Evolutionary conservation across 73 alveolate species (phyloP).

Genomic region (Paramecium octaurelia): DNA sequence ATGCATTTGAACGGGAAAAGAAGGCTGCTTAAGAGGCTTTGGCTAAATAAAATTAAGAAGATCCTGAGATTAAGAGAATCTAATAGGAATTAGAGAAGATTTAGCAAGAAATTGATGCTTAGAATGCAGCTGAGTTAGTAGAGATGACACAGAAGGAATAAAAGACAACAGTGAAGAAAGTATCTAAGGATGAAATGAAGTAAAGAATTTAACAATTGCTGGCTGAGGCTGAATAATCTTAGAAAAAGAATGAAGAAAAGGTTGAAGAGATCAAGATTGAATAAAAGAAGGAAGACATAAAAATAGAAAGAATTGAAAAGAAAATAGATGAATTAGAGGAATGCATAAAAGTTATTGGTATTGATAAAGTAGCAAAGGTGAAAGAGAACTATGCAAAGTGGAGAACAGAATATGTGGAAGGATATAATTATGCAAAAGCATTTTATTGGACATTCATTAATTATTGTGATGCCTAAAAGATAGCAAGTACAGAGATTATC

Average conservation of each 20-base stretch:
- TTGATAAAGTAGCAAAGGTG: not conserved
- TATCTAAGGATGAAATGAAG: not conserved
- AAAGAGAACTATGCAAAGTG: constrained; percentile 20
- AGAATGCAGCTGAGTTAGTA: not conserved
- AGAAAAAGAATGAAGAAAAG: not conserved
- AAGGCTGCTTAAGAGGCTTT: not conserved
- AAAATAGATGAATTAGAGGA: not conserved
- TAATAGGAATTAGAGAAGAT: not conserved
- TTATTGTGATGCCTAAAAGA: constrained; percentile 41
- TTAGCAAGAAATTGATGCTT: not conserved
- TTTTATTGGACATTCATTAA: constrained; percentile 9
- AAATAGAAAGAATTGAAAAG: not conserved
- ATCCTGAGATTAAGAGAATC: not conserved
- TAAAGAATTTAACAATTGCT: not conserved
- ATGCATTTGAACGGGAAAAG: not conserved
- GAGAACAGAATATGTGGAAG: constrained; percentile 9
- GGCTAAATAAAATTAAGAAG: not conserved
- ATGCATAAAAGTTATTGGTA: not conserved
- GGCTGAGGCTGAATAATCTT: not conserved
- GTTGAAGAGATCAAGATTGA: not conserved
- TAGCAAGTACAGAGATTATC: not conserved
- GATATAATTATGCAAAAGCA: constrained; percentile 26
- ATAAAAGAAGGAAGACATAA: not conserved
- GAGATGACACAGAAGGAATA: not conserved
- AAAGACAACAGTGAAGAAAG: not conserved